Evolutionary conservation across 148 eudicot genomes (phyloP), one percentile per base, ranked within the genome.

Genomic region (Silene uniflora): DNA sequence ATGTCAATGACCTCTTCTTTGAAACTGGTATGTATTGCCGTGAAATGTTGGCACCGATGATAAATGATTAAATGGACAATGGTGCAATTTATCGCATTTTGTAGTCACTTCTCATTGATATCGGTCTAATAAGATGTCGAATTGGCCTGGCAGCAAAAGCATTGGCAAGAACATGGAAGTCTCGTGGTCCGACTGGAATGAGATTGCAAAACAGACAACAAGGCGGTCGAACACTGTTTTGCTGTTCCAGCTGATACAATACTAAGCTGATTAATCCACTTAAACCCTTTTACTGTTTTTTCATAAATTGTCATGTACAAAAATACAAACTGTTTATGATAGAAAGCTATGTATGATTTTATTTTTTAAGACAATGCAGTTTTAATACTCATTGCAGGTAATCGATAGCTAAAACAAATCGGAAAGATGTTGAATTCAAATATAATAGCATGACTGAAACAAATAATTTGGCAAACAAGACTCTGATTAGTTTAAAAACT

Each of bases 1-100:
- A 91, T 74, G 90, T 91, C 23, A 86, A 91, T 56, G 96, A 89
- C 62, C 85, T 91, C 64, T 91, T 91, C 77, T 80, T 80, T 47
- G 87, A 89, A 76, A 87, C 85, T 47, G 92, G 91, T 88, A 74
- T 80, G 67, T 74, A 8, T 12, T 47, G 8, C 12, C 12, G 2
- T 47, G 52, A 47, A 47, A 7, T 10, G 12, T 10, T 47, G 1
- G 52, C 10, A 10, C 52, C n/a, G n/a, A n/a, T n/a, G n/a, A n/a
- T n/a, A n/a, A n/a, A n/a, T n/a, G n/a, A n/a, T n/a, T n/a, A n/a
- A n/a, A n/a, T n/a, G 10, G 11, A 47, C 10, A 47, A 47, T 47
- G 12, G 52, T 52, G 17, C 3, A 13, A 13, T 13, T 14, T 12
- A 16, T 52, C 56, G 3, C 0, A 52, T 0, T 52, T 52, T 10